Evolutionary conservation across 306 rosid species (phyloP).

Genomic region (Vigna hirtella): DNA sequence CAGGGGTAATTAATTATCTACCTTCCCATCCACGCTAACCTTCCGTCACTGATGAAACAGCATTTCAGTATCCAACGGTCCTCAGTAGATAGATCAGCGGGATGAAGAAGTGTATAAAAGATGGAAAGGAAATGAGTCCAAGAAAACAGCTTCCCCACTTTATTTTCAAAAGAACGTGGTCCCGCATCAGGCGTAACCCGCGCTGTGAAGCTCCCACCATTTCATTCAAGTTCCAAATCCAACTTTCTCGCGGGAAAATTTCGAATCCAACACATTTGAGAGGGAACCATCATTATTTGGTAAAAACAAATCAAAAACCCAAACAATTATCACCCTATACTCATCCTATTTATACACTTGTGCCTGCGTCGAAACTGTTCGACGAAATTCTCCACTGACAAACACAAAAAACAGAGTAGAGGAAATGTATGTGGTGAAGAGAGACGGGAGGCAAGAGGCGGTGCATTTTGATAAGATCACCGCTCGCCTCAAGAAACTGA

Average conservation of each 20-base stretch:
- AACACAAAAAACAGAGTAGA: background rate
- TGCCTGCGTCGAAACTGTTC: conserved; percentile 56
- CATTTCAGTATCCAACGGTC: background rate
- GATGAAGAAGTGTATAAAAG: background rate
- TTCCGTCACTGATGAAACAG: background rate
- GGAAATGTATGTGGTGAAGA: conserved; percentile 81
- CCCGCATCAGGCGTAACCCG: background rate
- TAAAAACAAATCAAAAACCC: background rate
- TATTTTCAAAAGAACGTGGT: conserved; percentile 10
- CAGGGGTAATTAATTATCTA: too few species aligned
- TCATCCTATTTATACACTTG: background rate
- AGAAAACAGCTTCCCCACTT: background rate
- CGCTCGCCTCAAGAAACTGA: conserved; percentile 88
- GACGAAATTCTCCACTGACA: conserved; percentile 50
- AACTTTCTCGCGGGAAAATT: conserved; percentile 54
- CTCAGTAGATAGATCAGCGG: background rate
- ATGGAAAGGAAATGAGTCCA: background rate
- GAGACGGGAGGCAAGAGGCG: conserved; percentile 90
- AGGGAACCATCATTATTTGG: conserved; percentile 33
- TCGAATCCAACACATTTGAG: conserved; percentile 7
- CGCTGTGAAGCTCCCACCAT: background rate
- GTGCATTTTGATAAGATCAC: conserved; percentile 96
- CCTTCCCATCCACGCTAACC: too few species aligned
- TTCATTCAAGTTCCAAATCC: conserved; percentile 24
- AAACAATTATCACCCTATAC: background rate